A percentile compares a stretch with the other conserved stretches of the same genome.
Conservation (phyloP, 2,329 filamentous ascomycete genomes). For the Nemania sp. region DNA sequence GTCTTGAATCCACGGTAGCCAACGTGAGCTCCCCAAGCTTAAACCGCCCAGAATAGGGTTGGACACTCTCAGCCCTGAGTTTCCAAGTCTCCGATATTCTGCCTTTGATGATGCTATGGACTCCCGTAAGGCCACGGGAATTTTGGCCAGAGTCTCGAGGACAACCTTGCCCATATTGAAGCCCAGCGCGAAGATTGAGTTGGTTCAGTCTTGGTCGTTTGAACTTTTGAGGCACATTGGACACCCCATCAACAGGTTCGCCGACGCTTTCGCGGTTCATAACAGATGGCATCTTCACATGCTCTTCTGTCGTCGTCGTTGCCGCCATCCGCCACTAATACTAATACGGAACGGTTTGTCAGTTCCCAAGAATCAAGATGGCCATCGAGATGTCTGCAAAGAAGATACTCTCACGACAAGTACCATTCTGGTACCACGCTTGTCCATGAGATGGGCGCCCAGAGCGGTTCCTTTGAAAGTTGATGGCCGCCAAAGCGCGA, state of each 20-base stretch:
- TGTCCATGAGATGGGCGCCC: background rate
- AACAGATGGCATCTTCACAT: background rate
- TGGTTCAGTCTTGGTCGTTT: background rate
- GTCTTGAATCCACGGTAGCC: conserved; percentile 16
- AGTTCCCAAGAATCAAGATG: background rate
- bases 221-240: too few relatives aligned
- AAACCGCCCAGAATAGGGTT: conserved; percentile 15
- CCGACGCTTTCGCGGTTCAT: background rate
- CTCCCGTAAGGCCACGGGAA: conserved; percentile 4
- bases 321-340: background rate
- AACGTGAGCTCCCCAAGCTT: conserved; percentile 10
- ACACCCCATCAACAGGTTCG: background rate
- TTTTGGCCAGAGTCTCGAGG: conserved; percentile 7
- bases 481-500: background rate
- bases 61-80: conserved; percentile 10
- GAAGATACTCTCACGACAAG: background rate
- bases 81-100: conserved; percentile 16
- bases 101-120: conserved; percentile 7
- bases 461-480: background rate
- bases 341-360: background rate
- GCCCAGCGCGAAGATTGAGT: background rate
- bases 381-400: background rate
- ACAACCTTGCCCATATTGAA: conserved; percentile 6
- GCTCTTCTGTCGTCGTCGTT: background rate
- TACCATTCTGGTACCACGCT: background rate